Percentiles rank a stretch among this genome's conserved stretches.
Conservation (phyloP, 805 yeast genomes). For the Teunomyces cretensis region DNA sequence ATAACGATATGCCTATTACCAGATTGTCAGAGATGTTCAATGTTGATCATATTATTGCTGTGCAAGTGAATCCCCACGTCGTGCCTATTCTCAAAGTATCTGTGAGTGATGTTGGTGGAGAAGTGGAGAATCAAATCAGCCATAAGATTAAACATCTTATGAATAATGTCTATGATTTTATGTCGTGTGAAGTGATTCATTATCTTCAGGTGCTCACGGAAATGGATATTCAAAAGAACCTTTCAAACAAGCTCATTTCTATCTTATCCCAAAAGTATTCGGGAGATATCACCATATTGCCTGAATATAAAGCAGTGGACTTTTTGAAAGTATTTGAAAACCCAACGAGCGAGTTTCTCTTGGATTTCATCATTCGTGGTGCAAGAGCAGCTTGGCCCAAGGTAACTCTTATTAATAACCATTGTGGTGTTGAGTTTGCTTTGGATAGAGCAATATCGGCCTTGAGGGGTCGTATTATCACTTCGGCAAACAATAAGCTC, state of each 20-base stretch:
- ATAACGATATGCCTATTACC: slow-evolving; percentile 88
- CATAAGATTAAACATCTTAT: slow-evolving; percentile 53
- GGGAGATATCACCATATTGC: slow-evolving; percentile 92
- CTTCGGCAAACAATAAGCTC: slow-evolving; percentile 21
- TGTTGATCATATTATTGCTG: slow-evolving; percentile 95
- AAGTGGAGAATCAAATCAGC: slow-evolving; percentile 58
- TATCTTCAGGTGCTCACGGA: slow-evolving; percentile 71
- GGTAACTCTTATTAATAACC: slow-evolving; percentile 79
- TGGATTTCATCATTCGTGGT: slow-evolving; percentile 73
- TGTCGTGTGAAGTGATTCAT: slow-evolving; percentile 74
- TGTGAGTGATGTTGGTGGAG: slow-evolving; percentile 67
- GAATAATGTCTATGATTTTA: slow-evolving; percentile 55
- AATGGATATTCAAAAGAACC: slow-evolving; percentile 70
- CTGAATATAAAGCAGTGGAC: slow-evolving; percentile 63
- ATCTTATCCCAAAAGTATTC: slow-evolving; percentile 83
- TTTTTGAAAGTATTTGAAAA: slow-evolving; percentile 66
- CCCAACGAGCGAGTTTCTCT: slow-evolving; percentile 75
- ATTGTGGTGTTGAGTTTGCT: slow-evolving; percentile 86
- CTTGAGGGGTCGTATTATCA: slow-evolving; percentile 60
- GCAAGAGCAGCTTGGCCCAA: slow-evolving; percentile 95
- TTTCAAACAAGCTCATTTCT: slow-evolving; percentile 71
- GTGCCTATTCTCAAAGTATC: slow-evolving; percentile 79
- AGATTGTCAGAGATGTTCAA: slow-evolving; percentile 94
- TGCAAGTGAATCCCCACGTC: slow-evolving; percentile 96
- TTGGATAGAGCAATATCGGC: slow-evolving; percentile 75